Evolutionary conservation across 2,329 filamentous ascomycete genomes (phyloP).

Genomic region (Verruconis gallopava): DNA sequence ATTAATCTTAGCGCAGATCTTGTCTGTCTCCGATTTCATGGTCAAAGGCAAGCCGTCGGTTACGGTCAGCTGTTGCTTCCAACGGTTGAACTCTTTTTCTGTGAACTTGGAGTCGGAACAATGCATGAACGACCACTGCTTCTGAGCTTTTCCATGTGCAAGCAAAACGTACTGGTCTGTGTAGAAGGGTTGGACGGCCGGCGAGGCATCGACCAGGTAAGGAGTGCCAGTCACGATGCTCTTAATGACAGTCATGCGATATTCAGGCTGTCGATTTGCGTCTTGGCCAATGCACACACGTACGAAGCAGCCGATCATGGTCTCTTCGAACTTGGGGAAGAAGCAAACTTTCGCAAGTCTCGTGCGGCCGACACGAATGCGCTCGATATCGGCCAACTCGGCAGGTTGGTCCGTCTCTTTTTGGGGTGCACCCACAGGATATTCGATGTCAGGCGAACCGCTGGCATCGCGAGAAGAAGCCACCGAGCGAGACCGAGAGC

Average conservation of each 20-base stretch:
- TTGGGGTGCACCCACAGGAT: slow-evolving; percentile 16
- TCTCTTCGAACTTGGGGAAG: slow-evolving; percentile 74
- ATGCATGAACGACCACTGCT: slow-evolving; percentile 79
- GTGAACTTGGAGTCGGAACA: slow-evolving; percentile 77
- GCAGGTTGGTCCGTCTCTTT: slow-evolving; percentile 47
- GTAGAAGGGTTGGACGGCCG: slow-evolving; percentile 62
- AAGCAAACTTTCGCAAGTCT: slow-evolving; percentile 89
- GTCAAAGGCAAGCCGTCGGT: slow-evolving; percentile 58
- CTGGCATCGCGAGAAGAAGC: slow-evolving; percentile 40
- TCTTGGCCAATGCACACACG: slow-evolving; percentile 75
- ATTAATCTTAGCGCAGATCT: slow-evolving; percentile 55
- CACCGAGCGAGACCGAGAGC: slow-evolving; percentile 27
- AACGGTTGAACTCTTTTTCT: slow-evolving; percentile 75
- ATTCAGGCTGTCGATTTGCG: slow-evolving; percentile 61
- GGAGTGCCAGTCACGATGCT: slow-evolving; percentile 67
- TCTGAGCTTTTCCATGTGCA: slow-evolving; percentile 70
- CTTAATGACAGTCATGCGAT: slow-evolving; percentile 82
- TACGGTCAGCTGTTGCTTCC: slow-evolving; percentile 53
- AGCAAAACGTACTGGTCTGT: slow-evolving; percentile 77
- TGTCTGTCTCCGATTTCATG: slow-evolving; percentile 50
- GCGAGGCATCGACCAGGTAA: slow-evolving; percentile 66
- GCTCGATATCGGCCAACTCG: slow-evolving; percentile 69
- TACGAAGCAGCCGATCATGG: slow-evolving; percentile 72
- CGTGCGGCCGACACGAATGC: slow-evolving; percentile 68
- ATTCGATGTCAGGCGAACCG: slow-evolving; percentile 53